Base-by-base conservation (phyloP, 225 moss, liverwort and hornwort genomes). In the Polytrichum formosum region DNA sequence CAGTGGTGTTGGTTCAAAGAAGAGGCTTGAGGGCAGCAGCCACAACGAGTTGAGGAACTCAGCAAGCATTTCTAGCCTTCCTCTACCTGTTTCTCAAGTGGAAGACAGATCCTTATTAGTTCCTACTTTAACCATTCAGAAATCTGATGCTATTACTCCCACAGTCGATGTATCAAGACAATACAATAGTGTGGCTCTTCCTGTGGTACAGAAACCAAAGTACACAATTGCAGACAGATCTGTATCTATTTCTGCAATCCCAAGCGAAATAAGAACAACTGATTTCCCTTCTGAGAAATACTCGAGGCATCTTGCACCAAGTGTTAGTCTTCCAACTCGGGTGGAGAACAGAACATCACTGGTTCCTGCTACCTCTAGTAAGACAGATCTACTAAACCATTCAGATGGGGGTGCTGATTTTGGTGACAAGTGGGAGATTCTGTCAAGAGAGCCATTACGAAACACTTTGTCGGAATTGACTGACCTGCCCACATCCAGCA, bases 31-130 rank as follows among this genome's bases (percentile, higher is more conserved):
- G 10, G 37, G 33, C n/a, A 23, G 67, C 19, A 27, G 53, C 18
- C 80, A 74, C 70, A 58, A 72, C 1, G 86, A 82, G 64, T 77
- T 62, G 10, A 80, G 77, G 72, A 70, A 63, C 65, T 77, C 82
- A 25, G 59, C 75, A 13, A 73, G 80, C 26, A 83, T 80, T 58
- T 70, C 65, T 74, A 83, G 78, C 71, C 70, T 83, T 70, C 82
- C 82, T 19, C 71, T 68, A 59, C 69, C 78, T 1, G 37, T 37
- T 37, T 9, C 37, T 37, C 33, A 16, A 5, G 46, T 20, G 25
- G 74, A 61, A 26, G 67, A 74, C 53, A 68, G 4, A 54, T 54
- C 74, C 1, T n/a, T 54, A 46, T 28, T 61, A 5, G n/a, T 28
- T 30, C 54, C 31, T 31, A 18, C 29, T 30, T 30, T 10, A 56